Evolutionary conservation across 1,139 yeast species (phyloP).

Genomic region (Scheffersomyces cryptocercus): DNA sequence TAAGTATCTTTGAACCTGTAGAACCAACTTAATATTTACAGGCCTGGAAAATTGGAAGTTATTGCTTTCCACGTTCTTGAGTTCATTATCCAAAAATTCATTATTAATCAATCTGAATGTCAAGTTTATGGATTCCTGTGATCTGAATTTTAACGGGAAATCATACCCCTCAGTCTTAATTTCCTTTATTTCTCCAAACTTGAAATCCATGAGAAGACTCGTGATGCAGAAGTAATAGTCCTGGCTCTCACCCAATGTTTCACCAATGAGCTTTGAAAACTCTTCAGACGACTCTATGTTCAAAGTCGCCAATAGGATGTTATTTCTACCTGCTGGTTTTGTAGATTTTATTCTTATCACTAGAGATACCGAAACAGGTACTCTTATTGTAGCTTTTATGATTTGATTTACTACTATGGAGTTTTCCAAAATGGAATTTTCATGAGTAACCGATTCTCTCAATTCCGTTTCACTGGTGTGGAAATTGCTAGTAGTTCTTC

Average conservation of each 20-base stretch:
- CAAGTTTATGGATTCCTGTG: slow-evolving; percentile 37
- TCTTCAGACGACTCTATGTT: slow-evolving; percentile 57
- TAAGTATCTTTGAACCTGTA: slow-evolving; percentile 24
- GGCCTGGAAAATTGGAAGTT: slow-evolving; percentile 26
- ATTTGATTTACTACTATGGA: background rate
- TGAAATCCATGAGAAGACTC: slow-evolving; percentile 43
- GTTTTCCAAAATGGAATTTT: background rate
- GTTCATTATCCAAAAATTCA: slow-evolving; percentile 26
- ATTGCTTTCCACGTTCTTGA: slow-evolving; percentile 15
- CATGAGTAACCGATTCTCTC: background rate
- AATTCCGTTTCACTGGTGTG: background rate
- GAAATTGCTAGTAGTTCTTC: slow-evolving; percentile 3
- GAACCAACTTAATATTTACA: slow-evolving; percentile 31
- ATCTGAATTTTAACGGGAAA: slow-evolving; percentile 34
- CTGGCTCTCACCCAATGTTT: slow-evolving; percentile 7
- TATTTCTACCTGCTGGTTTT: slow-evolving; percentile 57
- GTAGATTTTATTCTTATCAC: slow-evolving; percentile 59
- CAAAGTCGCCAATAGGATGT: slow-evolving; percentile 52
- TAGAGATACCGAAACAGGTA: slow-evolving; percentile 51
- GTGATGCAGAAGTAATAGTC: slow-evolving; percentile 37
- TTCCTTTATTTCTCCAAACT: slow-evolving; percentile 32
- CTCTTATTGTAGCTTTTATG: slow-evolving; percentile 14
- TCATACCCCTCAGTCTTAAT: slow-evolving; percentile 23
- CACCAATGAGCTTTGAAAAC: slow-evolving; percentile 22
- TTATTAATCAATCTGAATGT: slow-evolving; percentile 46